Evolutionary conservation across 1,139 yeast species (phyloP), one percentile per base, ranked within the genome.

Genomic region (Blastobotrys petasosporus): DNA sequence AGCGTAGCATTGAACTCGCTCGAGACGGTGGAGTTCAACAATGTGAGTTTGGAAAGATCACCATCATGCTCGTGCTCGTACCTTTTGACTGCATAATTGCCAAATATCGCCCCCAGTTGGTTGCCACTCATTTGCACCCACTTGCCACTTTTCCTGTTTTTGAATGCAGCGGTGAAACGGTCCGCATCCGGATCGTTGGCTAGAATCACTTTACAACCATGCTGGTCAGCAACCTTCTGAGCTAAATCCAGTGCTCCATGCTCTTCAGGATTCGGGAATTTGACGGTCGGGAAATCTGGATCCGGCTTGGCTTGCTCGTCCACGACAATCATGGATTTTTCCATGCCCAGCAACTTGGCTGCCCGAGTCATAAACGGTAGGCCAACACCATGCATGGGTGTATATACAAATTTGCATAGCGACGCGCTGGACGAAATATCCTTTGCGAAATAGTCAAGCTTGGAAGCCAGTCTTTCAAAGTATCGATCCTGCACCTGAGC

Each of bases 151-250:
- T 60, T 55, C 10, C 30, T 37, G 20, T 64, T 58, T 43, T 66
- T 68, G 44, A 80, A 80, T 1, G 92, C 81, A 0, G 80, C 84
- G 5, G 80, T 85, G 62, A 90, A 90, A 50, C 98, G 71, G 63
- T 92, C 98, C 1, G 97, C 98, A 65, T 92, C 97, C 0, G 98
- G 97, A 60, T 92, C 98, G 62, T 83, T 90, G 2, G 97, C 96
- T 5, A 92, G 57, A 2, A 90, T 92, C 37, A 88, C 62, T 4
- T 68, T 62, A 30, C 76, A 62, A 0, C 70, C 74, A 13, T 60
- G 53, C 1, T 57, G 58, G 39, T 71, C 69, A 0, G 88, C 92
- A 1, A 67, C 62, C 12, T 62, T 49, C 29, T 82, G 81, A 0
- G 95, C 92, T 44, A 82, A 60, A 53, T 80, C 84, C 49, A 92